Evolutionary conservation across 75 land plant species (phyloP), one percentile per base, ranked within the genome.

Genomic region (Pseudotsuga menziesii): DNA sequence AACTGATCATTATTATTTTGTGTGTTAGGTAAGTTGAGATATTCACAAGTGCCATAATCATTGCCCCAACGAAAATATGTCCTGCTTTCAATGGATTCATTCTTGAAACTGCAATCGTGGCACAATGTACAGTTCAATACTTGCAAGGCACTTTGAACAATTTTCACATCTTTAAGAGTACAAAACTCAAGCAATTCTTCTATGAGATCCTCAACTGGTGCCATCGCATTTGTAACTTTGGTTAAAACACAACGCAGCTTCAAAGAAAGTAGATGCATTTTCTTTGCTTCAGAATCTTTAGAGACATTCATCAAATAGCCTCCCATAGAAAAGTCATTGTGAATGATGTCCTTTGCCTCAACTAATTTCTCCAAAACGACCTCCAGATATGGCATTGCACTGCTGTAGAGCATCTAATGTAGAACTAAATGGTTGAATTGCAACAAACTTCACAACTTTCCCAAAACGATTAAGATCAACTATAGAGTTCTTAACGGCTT

Each of bases 371-470:
- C n/a, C n/a, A n/a, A n/a, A n/a, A n/a, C n/a, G n/a, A n/a, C 99
- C 98, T 91, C 94, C 97, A 25, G 99, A 94, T 22, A 97, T 83
- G 14, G 97, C 89, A 81, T 97, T 94, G 87, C 88, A 86, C 71
- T 94, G 95, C 25, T 89, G 91, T 66, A 94, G 88, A 26, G 98
- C 99, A 76, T 94, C 94, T 16, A 89, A 82, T 57, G 98, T 93
- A 55, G 97, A 97, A 22, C 78, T 82, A 77, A 90, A 97, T 0
- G 99, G 99, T 73, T 75, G 84, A 80, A 97, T 94, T 12, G 95
- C 94, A 8, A 82, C 56, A 58, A 97, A 86, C 81, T 87, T 82
- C 20, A 92, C 97, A 16, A 92, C 95, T 61, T 94, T 92, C 12
- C 98, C 99, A 78, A 97, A 94, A 11, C 97, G 86, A 58, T 77